Percentiles rank a stretch among this genome's conserved stretches.
Evolutionary conservation across 2,329 filamentous ascomycete species (phyloP).

Genomic region (Neonectria magnoliae): DNA sequence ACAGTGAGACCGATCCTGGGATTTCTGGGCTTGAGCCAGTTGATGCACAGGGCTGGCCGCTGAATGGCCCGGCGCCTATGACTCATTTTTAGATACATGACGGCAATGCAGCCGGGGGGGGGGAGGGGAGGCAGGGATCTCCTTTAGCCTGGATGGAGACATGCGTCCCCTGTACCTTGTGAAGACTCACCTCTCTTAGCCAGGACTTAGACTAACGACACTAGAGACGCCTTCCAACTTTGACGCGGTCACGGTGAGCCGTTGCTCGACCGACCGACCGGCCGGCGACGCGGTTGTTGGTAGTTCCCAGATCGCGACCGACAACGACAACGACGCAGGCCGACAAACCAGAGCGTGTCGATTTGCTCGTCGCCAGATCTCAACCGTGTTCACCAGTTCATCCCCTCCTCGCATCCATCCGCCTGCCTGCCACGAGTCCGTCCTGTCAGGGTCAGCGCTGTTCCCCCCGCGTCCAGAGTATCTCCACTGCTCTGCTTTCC

Average conservation of each 20-base stretch:
- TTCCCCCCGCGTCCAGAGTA: background rate
- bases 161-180: background rate
- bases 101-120: conserved; percentile 17
- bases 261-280: conserved; percentile 23
- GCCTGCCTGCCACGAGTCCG: background rate
- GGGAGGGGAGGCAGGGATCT: conserved; percentile 4
- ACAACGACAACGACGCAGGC: background rate
- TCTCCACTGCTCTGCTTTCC: conserved; percentile 11
- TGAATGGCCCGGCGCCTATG: conserved; percentile 47
- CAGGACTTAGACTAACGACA: background rate
- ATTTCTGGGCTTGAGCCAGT: conserved; percentile 42
- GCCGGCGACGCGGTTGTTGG: conserved; percentile 22
- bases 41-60: conserved; percentile 44
- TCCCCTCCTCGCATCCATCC: background rate
- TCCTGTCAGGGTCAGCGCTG: conserved; percentile 34
- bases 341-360: conserved; percentile 9
- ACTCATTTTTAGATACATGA: conserved; percentile 47
- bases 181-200: background rate
- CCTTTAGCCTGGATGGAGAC: background rate
- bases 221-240: background rate
- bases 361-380: conserved; percentile 3
- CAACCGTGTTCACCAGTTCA: conserved; percentile 6
- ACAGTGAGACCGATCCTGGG: conserved; percentile 23
- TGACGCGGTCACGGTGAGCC: conserved; percentile 8
- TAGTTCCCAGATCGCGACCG: conserved; percentile 8